These are phyloP conservation scores for Lachnellula cervina DNA, from an alignment of 2,329 filamentous ascomycete species.

Conservation along the genomic window DNA sequence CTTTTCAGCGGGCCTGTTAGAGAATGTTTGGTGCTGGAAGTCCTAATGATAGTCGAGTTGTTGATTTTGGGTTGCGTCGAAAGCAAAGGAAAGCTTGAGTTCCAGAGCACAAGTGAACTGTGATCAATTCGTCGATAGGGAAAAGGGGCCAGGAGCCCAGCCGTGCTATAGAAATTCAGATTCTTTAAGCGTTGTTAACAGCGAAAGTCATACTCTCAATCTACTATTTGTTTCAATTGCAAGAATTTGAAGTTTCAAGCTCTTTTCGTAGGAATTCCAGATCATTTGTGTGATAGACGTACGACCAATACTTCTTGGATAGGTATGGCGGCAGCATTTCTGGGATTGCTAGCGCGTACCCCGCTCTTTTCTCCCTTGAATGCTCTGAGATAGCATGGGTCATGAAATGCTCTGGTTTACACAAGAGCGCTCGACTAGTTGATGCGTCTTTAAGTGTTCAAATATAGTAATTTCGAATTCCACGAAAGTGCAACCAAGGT, in stretches of 20 bases:
- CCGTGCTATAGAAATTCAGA: too few species aligned
- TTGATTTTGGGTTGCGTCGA: not conserved
- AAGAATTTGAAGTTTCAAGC: not conserved
- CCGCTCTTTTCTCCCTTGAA: not conserved
- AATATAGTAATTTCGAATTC: not conserved
- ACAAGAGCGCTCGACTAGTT: slow-evolving; percentile 7
- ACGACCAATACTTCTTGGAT: not conserved
- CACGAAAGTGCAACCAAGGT: slow-evolving; percentile 5
- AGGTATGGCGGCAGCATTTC: slow-evolving; percentile 1
- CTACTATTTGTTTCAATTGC: not conserved
- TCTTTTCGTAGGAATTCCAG: not conserved
- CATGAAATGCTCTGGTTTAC: slow-evolving; percentile 9
- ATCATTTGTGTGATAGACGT: too few species aligned
- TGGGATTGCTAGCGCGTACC: not conserved
- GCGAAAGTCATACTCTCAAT: not conserved
- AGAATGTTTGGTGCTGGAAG: not conserved
- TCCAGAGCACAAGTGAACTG: not conserved
- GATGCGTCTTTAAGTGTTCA: not conserved
- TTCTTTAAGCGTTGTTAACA: too few species aligned
- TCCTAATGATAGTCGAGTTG: not conserved
- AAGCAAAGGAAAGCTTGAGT: not conserved
- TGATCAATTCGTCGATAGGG: not conserved
- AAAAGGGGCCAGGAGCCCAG: too few species aligned
- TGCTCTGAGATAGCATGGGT: slow-evolving; percentile 3
- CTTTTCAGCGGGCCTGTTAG: too few species aligned